phyloP scores from a whole-genome alignment of 1,284 basidiomycete species.

The Heterobasidion irregulare region DNA sequence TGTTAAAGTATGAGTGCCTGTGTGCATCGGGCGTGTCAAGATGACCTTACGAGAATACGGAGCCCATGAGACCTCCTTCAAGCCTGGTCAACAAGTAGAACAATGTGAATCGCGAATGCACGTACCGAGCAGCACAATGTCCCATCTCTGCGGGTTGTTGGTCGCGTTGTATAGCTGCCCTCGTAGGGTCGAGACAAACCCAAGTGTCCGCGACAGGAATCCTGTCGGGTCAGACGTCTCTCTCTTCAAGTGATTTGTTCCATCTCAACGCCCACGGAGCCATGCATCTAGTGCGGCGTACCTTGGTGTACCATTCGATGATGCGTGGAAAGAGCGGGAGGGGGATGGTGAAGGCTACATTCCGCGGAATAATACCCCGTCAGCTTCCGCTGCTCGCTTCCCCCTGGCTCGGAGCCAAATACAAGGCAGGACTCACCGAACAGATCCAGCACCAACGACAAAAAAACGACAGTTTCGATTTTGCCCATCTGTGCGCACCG shows the following conservation, averaged over 20 bases:
- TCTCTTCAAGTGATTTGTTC: constrained; percentile 32
- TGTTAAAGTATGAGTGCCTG: constrained; percentile 19
- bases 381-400: too few relatives aligned
- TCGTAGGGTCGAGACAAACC: constrained; percentile 54
- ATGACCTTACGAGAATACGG: constrained; percentile 72
- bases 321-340: constrained; percentile 84
- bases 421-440: constrained; percentile 41
- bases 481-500: constrained; percentile 38
- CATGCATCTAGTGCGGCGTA: constrained; percentile 22
- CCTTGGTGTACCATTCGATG: constrained; percentile 83
- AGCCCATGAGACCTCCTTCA: constrained; percentile 79
- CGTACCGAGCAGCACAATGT: constrained; percentile 71
- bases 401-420: too few relatives aligned
- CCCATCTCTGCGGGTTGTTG: constrained; percentile 66
- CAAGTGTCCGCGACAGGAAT: constrained; percentile 63
- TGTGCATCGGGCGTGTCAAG: not conserved
- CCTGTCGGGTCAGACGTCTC: constrained; percentile 62
- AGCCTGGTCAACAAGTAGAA: constrained; percentile 8
- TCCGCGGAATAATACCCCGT: not conserved
- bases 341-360: constrained; percentile 85
- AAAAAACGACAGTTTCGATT: constrained; percentile 72
- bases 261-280: not conserved
- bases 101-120: constrained; percentile 2
- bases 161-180: constrained; percentile 51
- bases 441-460: constrained; percentile 79